Evolutionary conservation across 371 early-diverging fungal species (phyloP).

Genomic region (Syncephalastrum contaminatum): DNA sequence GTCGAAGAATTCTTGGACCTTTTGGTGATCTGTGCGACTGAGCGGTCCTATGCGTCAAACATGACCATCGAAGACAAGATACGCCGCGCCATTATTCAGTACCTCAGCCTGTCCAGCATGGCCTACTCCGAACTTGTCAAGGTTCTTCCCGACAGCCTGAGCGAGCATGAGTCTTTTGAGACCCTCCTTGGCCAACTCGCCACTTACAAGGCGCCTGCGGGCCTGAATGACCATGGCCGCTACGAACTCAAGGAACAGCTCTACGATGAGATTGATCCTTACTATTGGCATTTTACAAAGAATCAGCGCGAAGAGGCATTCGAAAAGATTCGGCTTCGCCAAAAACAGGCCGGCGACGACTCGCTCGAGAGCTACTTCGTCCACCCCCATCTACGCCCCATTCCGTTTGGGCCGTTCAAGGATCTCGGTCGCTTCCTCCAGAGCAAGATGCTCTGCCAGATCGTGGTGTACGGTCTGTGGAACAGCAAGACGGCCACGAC

Average conservation of each 20-base stretch:
- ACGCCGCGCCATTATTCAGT: constrained; percentile 86
- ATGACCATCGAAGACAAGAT: constrained; percentile 72
- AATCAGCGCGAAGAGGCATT: constrained; percentile 91
- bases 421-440: constrained; percentile 70
- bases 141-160: constrained; percentile 79
- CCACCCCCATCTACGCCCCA: constrained; percentile 57
- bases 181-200: constrained; percentile 71
- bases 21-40: constrained; percentile 81
- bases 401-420: constrained; percentile 71
- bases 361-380: constrained; percentile 49
- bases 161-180: constrained; percentile 76
- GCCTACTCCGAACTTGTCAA: constrained; percentile 86
- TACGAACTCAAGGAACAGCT: constrained; percentile 88
- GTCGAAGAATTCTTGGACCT: constrained; percentile 85
- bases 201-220: constrained; percentile 82
- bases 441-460: constrained; percentile 65
- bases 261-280: constrained; percentile 85
- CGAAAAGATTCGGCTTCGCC: constrained; percentile 55
- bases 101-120: constrained; percentile 65
- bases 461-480: constrained; percentile 78
- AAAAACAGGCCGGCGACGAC: constrained; percentile 18
- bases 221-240: constrained; percentile 77
- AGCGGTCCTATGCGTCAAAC: constrained; percentile 72
- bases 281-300: constrained; percentile 88
- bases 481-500: constrained; percentile 54